Conservation (phyloP, 176 grass and related monocot species). For the Triticum monococcum region DNA sequence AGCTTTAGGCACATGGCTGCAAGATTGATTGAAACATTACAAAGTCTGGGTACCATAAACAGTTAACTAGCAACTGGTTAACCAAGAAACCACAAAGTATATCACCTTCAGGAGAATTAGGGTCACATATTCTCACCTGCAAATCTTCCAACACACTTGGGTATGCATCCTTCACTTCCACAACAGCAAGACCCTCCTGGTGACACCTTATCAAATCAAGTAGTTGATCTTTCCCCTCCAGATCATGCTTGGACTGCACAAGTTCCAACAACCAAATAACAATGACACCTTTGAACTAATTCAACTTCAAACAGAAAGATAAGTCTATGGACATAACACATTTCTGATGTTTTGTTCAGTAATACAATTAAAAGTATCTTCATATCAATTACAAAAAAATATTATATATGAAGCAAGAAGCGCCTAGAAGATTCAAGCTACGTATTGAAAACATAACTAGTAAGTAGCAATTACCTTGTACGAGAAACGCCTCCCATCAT, state of each 20-base stretch:
- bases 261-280: background rate
- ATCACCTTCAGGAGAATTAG: background rate
- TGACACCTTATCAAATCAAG: background rate
- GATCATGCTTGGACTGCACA: background rate
- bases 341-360: background rate
- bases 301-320: conserved; percentile 8
- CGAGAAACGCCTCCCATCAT: conserved; percentile 75
- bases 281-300: background rate
- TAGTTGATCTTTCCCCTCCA: background rate
- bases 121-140: conserved; percentile 35
- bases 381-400: background rate
- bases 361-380: background rate
- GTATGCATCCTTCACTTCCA: background rate
- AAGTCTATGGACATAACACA: background rate
- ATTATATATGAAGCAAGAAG: background rate
- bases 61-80: background rate
- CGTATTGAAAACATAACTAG: background rate
- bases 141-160: background rate
- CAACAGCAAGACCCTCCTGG: background rate
- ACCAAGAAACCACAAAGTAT: background rate
- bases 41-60: background rate
- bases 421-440: background rate
- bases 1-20: background rate
- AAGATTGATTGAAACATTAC: conserved; percentile 7
- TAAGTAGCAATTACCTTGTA: conserved; percentile 73